phyloP scores from a whole-genome alignment of 176 grass and related monocot species.

The Miscanthus lutarioriparius region DNA sequence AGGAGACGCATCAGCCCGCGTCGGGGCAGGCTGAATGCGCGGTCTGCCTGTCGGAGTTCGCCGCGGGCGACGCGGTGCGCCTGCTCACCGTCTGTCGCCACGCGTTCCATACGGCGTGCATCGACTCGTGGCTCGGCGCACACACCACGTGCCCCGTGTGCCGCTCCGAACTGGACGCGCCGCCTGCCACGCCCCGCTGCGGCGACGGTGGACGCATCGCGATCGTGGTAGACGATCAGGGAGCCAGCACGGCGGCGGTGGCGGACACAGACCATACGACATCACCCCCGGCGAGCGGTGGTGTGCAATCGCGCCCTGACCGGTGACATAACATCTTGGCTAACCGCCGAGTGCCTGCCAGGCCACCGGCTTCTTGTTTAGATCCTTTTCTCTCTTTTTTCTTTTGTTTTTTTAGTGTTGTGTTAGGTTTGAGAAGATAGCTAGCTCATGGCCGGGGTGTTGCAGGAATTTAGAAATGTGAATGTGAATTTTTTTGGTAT shows the following conservation, averaged over 20 bases:
- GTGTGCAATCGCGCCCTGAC: background rate
- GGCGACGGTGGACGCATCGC: background rate
- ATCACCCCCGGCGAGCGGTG: constrained; percentile 1
- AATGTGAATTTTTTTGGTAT: background rate
- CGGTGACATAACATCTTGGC: background rate
- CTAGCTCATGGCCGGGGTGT: background rate
- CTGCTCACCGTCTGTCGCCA: constrained; percentile 63
- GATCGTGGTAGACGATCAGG: background rate
- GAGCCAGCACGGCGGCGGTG: background rate
- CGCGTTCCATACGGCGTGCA: constrained; percentile 59
- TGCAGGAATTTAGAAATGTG: background rate
- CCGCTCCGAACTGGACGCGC: constrained; percentile 44
- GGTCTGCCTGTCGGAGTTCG: constrained; percentile 66
- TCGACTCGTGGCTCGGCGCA: constrained; percentile 60
- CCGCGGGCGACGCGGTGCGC: constrained; percentile 49
- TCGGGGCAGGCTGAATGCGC: constrained; percentile 44
- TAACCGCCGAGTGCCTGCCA: background rate
- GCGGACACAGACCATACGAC: background rate
- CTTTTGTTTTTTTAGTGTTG: background rate
- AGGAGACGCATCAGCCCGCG: background rate
- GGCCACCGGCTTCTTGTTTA: background rate
- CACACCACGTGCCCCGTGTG: constrained; percentile 64
- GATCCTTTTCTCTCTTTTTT: background rate
- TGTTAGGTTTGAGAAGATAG: background rate
- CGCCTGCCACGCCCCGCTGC: background rate